Evolutionary conservation across 2,329 filamentous ascomycete species (phyloP).

Genomic region (Fusarium multiceps): DNA sequence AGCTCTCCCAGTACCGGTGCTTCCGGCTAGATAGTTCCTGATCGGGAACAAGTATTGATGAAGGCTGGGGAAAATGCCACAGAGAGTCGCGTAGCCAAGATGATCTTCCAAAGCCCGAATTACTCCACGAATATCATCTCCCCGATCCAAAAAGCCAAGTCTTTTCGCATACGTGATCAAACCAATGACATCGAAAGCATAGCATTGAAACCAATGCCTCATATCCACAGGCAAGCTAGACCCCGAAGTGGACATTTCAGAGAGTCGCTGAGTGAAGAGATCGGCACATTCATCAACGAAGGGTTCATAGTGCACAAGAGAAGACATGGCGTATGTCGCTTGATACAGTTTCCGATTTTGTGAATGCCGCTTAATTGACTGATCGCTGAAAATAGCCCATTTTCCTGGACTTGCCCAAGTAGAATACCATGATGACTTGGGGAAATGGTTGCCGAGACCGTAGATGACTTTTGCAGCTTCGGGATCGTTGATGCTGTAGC

Average conservation of each 20-base stretch:
- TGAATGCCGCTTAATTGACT: background rate
- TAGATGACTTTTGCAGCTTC: conserved; percentile 30
- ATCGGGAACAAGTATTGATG: conserved; percentile 6
- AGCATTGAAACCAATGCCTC: conserved; percentile 33
- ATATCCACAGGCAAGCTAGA: background rate
- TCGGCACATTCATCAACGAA: conserved; percentile 29
- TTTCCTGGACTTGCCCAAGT: conserved; percentile 1
- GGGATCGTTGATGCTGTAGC: conserved; percentile 15
- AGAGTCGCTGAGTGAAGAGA: conserved; percentile 8
- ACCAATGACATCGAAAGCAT: conserved; percentile 31
- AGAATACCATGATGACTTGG: conserved; percentile 32
- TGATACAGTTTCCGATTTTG: conserved; percentile 25
- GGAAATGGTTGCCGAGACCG: conserved; percentile 10
- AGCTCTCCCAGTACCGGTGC: conserved; percentile 6
- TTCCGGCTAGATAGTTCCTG: conserved; percentile 14
- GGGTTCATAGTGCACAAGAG: conserved; percentile 21
- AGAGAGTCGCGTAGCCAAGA: conserved; percentile 3
- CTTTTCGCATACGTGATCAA: conserved; percentile 33
- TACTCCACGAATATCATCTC: conserved; percentile 19
- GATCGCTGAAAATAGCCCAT: conserved; percentile 14
- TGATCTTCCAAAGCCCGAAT: conserved; percentile 22
- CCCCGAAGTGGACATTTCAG: background rate
- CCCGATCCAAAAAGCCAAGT: conserved; percentile 20
- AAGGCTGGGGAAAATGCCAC: conserved; percentile 7
- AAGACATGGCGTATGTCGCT: conserved; percentile 32